phyloP scores from a whole-genome alignment of 2,329 filamentous ascomycete genomes.

The Pyrenochaeta sp. region DNA sequence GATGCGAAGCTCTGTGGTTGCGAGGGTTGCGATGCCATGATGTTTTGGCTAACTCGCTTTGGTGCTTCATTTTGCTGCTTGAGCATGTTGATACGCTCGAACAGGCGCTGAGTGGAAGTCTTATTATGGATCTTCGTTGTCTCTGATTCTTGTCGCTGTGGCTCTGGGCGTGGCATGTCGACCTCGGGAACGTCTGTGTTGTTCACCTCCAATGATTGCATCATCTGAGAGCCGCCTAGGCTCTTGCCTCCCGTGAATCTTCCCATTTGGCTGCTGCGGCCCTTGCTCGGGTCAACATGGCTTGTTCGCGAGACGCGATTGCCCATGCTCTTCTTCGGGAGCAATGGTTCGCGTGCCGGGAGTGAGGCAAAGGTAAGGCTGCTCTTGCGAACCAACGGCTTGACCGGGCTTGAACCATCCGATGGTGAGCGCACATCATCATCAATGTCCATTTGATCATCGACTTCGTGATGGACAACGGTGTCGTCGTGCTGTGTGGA shows the following conservation, averaged over 20 bases:
- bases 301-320: conserved; percentile 76
- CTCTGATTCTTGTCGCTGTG: conserved; percentile 56
- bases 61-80: conserved; percentile 56
- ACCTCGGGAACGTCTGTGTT: conserved; percentile 64
- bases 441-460: conserved; percentile 54
- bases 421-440: conserved; percentile 68
- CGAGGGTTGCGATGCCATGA: conserved; percentile 38
- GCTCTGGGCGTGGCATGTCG: conserved; percentile 50
- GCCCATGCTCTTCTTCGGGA: conserved; percentile 82
- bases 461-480: conserved; percentile 39
- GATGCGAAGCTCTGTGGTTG: conserved; percentile 37
- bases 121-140: conserved; percentile 74
- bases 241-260: conserved; percentile 75
- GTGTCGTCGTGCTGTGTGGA: conserved; percentile 34
- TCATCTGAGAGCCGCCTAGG: conserved; percentile 59
- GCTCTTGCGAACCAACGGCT: conserved; percentile 85
- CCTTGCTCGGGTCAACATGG: conserved; percentile 70
- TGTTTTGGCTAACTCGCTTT: conserved; percentile 48
- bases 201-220: conserved; percentile 40
- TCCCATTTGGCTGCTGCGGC: conserved; percentile 75
- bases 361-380: conserved; percentile 94
- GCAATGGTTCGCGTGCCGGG: conserved; percentile 86
- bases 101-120: conserved; percentile 90
- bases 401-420: conserved; percentile 75
- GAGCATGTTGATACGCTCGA: conserved; percentile 88